Base-by-base conservation (phyloP, 2,329 filamentous ascomycete genomes). In the Pseudogymnoascus sp. region DNA sequence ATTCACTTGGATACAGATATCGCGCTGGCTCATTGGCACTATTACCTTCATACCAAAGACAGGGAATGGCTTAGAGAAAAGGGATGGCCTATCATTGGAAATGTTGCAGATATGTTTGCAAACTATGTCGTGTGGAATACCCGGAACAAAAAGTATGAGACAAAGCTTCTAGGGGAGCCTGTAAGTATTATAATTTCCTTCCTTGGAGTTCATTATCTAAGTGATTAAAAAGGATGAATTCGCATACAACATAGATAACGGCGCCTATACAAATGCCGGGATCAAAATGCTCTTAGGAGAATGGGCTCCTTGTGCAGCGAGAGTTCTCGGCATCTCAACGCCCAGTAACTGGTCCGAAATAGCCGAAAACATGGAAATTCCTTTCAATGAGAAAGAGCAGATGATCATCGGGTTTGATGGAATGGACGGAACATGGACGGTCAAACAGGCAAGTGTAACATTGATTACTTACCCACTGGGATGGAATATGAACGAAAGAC, bases 401-500 rank as follows among this genome's bases (percentile, higher is more conserved):
- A n/a, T 55, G 14, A 55, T 55, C 12, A 33, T 33, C 8, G 67
- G 67, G 61, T 68, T 65, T 26, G 49, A 63, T 19, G 58, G 58
- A 2, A 66, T 68, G 64, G n/a, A 43, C 4, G 59, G 61, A 6
- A 62, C 65, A 26, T 63, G 61, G 11, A 63, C 39, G 6, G 45
- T 68, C 61, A 68, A 68, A 39, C 67, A 68, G 62, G 66, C 67
- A 12, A 65, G 67, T 45, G 65, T 68, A 45, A 43, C 43, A 10
- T 41, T 68, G 8, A 21, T 67, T 12, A 59, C 35, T 14, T 64
- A 64, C 16, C 65, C 65, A 10, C 23, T 66, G 16, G 37, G 60
- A 7, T 37, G 61, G 12, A 38, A 23, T 10, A 41, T 61, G 14
- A 60, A 37, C 3, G 61, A 62, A n/a, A 49, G 59, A 1, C 38